These are phyloP conservation scores for Euphorbia pulcherrima DNA, from an alignment of 345 rosid genomes.

Conservation along the genomic window DNA sequence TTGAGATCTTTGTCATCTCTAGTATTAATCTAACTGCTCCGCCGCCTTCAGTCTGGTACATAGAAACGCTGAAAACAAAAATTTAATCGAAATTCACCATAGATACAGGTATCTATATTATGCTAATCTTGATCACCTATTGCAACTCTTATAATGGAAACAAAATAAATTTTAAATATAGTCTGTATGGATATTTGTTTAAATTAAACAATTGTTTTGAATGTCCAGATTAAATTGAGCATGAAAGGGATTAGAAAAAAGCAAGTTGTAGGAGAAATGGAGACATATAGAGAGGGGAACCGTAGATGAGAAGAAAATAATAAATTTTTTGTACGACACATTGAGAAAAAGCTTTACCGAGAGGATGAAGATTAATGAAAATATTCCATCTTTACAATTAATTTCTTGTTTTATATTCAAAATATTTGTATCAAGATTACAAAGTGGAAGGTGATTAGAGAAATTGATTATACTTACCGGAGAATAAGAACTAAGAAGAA, in stretches of 20 bases:
- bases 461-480: neutral
- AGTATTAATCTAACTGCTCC: constrained; percentile 38
- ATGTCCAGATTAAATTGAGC: constrained; percentile 11
- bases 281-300: constrained; percentile 29
- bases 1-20: constrained; percentile 48
- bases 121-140: neutral
- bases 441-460: neutral
- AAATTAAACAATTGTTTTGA: constrained; percentile 1
- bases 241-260: constrained; percentile 26
- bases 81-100: no score
- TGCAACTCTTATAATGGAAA: constrained; percentile 17
- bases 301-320: constrained; percentile 10
- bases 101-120: neutral
- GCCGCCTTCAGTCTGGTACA: constrained; percentile 31
- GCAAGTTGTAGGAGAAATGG: constrained; percentile 53
- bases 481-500: no score
- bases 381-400: constrained; percentile 15
- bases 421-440: neutral
- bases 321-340: neutral
- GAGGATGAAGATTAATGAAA: constrained; percentile 19
- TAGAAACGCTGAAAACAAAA: constrained; percentile 6
- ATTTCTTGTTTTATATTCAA: neutral
- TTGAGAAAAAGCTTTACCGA: constrained; percentile 27
- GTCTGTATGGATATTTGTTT: constrained; percentile 1
- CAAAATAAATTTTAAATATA: constrained; percentile 3